Conservation (phyloP, 2,329 filamentous ascomycete species). For the Phialophora chinensis region DNA sequence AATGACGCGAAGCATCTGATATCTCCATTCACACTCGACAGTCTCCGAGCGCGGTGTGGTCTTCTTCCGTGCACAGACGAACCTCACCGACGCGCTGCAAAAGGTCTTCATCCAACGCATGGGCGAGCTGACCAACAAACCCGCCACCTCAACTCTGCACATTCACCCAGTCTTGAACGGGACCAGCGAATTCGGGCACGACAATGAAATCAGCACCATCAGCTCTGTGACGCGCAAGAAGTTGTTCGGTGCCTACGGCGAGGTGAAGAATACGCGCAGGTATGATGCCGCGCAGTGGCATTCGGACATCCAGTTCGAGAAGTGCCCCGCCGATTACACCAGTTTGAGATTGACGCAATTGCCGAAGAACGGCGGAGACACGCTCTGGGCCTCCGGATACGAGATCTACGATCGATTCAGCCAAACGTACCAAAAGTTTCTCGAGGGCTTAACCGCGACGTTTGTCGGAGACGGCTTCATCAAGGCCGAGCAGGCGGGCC, state of each 20-base stretch:
- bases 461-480: constrained; percentile 59
- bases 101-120: constrained; percentile 68
- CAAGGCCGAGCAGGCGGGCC: constrained; percentile 49
- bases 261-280: constrained; percentile 46
- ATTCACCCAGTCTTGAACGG: constrained; percentile 66
- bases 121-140: constrained; percentile 65
- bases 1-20: neutral
- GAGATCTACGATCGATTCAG: constrained; percentile 68
- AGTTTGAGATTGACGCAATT: constrained; percentile 63
- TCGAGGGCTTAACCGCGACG: constrained; percentile 64
- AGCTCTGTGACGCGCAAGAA: constrained; percentile 62
- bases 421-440: constrained; percentile 60
- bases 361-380: constrained; percentile 63
- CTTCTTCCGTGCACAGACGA: constrained; percentile 70
- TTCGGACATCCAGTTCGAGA: constrained; percentile 70
- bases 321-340: constrained; percentile 67
- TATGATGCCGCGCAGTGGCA: constrained; percentile 58
- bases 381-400: constrained; percentile 71
- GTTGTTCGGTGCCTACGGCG: constrained; percentile 45
- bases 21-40: constrained; percentile 42
- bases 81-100: constrained; percentile 66
- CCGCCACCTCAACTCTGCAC: constrained; percentile 63
- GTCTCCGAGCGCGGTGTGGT: constrained; percentile 73
- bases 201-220: constrained; percentile 69
- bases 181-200: constrained; percentile 60